A percentile compares a stretch with the other conserved stretches of the same genome.
These are phyloP conservation scores for Cercospora sp. DNA, from an alignment of 2,329 filamentous ascomycete species.

Conservation along the genomic window DNA sequence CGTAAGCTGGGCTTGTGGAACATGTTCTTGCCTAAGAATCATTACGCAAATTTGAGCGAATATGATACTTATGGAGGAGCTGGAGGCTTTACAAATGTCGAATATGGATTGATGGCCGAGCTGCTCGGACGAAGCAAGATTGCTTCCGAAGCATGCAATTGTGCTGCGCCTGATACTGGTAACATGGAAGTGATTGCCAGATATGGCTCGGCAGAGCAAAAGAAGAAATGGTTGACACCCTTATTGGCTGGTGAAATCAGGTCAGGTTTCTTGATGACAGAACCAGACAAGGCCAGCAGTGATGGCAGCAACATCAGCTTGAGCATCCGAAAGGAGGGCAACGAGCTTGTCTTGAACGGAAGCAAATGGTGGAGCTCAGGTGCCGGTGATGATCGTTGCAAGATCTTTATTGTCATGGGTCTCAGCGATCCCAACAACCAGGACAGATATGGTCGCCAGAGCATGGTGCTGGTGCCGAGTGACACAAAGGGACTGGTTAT, in stretches of 20 bases:
- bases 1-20: conserved; percentile 89
- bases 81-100: conserved; percentile 89
- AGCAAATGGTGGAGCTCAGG: conserved; percentile 99
- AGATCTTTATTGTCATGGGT: conserved; percentile 95
- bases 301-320: conserved; percentile 58
- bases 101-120: conserved; percentile 98
- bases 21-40: conserved; percentile 92
- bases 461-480: conserved; percentile 84
- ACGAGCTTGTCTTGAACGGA: conserved; percentile 89
- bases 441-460: conserved; percentile 86
- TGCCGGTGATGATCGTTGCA: conserved; percentile 87
- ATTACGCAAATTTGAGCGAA: conserved; percentile 59
- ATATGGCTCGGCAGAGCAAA: conserved; percentile 54
- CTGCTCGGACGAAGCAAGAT: conserved; percentile 82
- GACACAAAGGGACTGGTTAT: conserved; percentile 83
- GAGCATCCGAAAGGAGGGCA: conserved; percentile 76
- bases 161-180: conserved; percentile 51
- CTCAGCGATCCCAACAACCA: conserved; percentile 77
- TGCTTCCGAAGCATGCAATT: conserved; percentile 87
- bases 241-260: conserved; percentile 52
- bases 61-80: conserved; percentile 64
- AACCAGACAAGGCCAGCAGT: conserved; percentile 53
- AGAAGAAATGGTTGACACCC: conserved; percentile 53
- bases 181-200: conserved; percentile 57
- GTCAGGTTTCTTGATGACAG: conserved; percentile 50